Evolutionary conservation across 352 stramenopile genomes (phyloP), one percentile per base, ranked within the genome.

Genomic region (Globisporangium canariense): DNA sequence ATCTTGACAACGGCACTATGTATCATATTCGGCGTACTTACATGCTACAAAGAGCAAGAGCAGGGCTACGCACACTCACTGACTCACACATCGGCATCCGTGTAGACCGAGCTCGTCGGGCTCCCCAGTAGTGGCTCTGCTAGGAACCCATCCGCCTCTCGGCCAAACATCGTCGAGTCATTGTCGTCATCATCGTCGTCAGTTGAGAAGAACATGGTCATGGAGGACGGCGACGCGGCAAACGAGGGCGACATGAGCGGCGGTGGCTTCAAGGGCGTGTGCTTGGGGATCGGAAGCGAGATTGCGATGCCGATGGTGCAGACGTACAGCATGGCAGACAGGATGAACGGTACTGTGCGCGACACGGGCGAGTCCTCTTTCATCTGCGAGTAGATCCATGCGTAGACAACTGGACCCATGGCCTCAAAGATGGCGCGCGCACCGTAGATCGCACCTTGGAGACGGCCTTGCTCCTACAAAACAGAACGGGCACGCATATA

Each of bases 391-490:
- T 91, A 93, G 43, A 93, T 61, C 22, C 63, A 74, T 4, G 79
- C 76, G 58, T 83, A 93, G 0, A 79, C 63, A 1, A 93, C 59
- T 0, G 85, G 82, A 3, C 79, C 85, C 0, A 69, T 63, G 3
- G 85, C 82, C 70, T 88, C 78, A 50, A 90, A 89, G 43, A 90
- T 70, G 3, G 77, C 84, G 4, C 84, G 76, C 11, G 73, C 81
- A 28, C 75, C 80, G 57, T 90, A 90, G 59, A 93, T 88, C 28
- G 81, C 80, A 3, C 84, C 82, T 64, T 93, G 84, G 0, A 93
- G 68, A 6, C 79, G 81, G 9, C 84, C 84, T 84, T 93, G 84
- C 45, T 93, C 82, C 69, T 88, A 41, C 32, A 20, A 0, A 20
- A 56, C 22, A 14, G 22, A 20, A 56, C 22, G 14, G 22, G 14